Evolutionary conservation across 495 filamentous ascomycete species (phyloP), one percentile per base, ranked within the genome.

Genomic region (Tirmania nivea): DNA sequence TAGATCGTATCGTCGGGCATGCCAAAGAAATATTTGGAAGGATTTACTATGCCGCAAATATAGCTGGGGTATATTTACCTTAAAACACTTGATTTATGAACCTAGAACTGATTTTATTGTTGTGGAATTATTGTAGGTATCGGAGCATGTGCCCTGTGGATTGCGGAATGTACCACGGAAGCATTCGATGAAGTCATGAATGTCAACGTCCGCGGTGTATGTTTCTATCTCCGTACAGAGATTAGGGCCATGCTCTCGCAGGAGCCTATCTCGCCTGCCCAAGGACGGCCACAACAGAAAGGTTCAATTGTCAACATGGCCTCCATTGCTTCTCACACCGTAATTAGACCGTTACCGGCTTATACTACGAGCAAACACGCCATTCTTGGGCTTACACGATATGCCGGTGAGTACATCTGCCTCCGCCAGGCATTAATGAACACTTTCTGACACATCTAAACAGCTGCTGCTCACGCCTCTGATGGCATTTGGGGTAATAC

Each of bases 281-380:
- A n/a, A n/a, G n/a, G n/a, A n/a, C n/a, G n/a, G n/a, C n/a, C n/a
- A n/a, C n/a, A n/a, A n/a, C 8, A 2, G 12, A 21, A 8, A 4
- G 51, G 53, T 48, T 59, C 57, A 2, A 55, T 59, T 17, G 52
- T 59, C n/a, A 59, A 59, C 17, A 59, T 59, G 17, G 57, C 57
- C 8, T 59, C 57, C 11, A 59, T 59, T 51, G 57, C 55, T 6
- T 55, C 55, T 3, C 57, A 58, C 17, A 55, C 55, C 34, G 52
- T 56, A 10, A 52, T 59, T 12, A 42, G 55, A 10, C 57, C 57
- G 17, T 54, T 54, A 34, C 48, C 56, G 17, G 56, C 57, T 4
- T 64, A 64, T 34, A 52, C 54, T 7, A 45, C 62, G 16, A 56
- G 55, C 25, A 65, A 61, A 19, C 60, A 63, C 45, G 60, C 60